Evolutionary conservation across 1,284 basidiomycete genomes (phyloP).

Genomic region (Thelephora terrestris): DNA sequence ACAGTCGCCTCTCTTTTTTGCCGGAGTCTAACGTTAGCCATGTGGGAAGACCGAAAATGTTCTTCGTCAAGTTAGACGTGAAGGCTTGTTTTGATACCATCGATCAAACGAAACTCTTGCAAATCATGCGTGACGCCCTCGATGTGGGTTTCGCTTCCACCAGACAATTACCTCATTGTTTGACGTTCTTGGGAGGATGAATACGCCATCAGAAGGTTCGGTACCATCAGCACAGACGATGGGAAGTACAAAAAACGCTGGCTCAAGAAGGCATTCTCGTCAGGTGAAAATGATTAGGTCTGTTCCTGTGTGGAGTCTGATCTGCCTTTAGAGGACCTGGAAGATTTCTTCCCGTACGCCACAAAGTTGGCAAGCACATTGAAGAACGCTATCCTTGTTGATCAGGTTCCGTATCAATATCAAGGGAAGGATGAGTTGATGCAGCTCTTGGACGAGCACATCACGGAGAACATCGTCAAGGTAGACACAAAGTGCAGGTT

Average conservation of each 20-base stretch:
- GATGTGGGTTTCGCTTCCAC: slow-evolving; percentile 36
- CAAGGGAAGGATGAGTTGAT: slow-evolving; percentile 54
- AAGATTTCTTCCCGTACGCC: slow-evolving; percentile 65
- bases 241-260: slow-evolving; percentile 48
- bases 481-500: slow-evolving; percentile 24
- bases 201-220: slow-evolving; percentile 59
- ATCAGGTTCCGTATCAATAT: slow-evolving; percentile 57
- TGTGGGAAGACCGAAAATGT: slow-evolving; percentile 65
- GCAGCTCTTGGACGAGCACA: slow-evolving; percentile 77
- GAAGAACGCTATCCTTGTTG: slow-evolving; percentile 76
- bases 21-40: background rate
- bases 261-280: slow-evolving; percentile 53
- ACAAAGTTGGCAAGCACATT: slow-evolving; percentile 52
- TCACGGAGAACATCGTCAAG: slow-evolving; percentile 87
- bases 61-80: slow-evolving; percentile 96
- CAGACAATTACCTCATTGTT: background rate
- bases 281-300: slow-evolving; percentile 32
- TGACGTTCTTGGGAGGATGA: slow-evolving; percentile 32
- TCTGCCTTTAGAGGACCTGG: slow-evolving; percentile 46
- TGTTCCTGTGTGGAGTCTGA: background rate
- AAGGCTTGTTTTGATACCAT: slow-evolving; percentile 96
- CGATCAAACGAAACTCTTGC: slow-evolving; percentile 76
- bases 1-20: background rate
- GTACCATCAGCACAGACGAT: slow-evolving; percentile 40
- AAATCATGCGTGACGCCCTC: slow-evolving; percentile 66